A percentile compares a stretch with the other conserved stretches of the same genome.
These are phyloP conservation scores for Cryphonectria naterciae DNA, from an alignment of 2,329 filamentous ascomycete genomes.

Conservation along the genomic window DNA sequence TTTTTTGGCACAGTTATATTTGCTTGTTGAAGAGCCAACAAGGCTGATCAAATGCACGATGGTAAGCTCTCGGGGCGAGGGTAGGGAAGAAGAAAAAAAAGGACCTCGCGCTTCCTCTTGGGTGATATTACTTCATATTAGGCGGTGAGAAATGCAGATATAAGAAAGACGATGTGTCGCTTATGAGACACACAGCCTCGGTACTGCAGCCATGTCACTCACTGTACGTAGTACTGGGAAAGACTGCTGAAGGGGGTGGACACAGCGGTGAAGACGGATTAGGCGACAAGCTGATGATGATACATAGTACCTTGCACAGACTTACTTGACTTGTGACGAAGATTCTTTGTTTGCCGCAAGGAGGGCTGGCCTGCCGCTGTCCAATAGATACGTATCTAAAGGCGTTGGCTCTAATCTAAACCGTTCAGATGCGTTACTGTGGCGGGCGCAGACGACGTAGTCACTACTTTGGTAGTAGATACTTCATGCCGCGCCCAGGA, in stretches of 20 bases:
- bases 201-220: not conserved
- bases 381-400: not conserved
- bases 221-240: not conserved
- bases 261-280: slow-evolving; percentile 1
- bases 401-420: not conserved
- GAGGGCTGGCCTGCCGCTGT: not conserved
- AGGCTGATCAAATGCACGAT: not conserved
- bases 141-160: slow-evolving; percentile 26
- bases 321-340: not conserved
- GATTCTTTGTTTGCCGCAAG: not conserved
- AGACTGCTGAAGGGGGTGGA: not conserved
- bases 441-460: slow-evolving; percentile 8
- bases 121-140: slow-evolving; percentile 8
- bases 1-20: not conserved
- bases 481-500: not conserved
- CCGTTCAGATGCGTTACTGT: not conserved
- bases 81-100: not conserved
- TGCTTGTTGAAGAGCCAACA: slow-evolving; percentile 5
- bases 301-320: not conserved
- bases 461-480: not conserved
- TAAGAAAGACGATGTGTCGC: slow-evolving; percentile 18
- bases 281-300: slow-evolving; percentile 2
- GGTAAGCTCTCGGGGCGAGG: not conserved
- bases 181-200: slow-evolving; percentile 4
- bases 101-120: not conserved